Conservation (phyloP, 2,329 filamentous ascomycete genomes). For the Cordyceps cateniannulata region DNA sequence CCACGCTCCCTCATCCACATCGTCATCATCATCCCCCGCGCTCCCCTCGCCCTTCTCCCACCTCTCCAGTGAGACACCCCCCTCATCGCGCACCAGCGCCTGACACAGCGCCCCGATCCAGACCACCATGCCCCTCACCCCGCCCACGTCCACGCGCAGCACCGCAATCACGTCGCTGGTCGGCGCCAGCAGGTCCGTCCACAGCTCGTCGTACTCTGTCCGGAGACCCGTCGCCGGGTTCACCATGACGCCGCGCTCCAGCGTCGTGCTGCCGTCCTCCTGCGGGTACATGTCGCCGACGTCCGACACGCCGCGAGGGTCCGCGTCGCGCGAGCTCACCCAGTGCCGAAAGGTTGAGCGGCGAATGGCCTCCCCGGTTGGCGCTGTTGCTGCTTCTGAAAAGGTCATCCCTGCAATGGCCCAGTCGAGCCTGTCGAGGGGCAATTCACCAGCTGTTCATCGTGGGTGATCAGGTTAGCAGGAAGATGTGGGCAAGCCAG, state of each 20-base stretch:
- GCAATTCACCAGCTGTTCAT: conserved; percentile 9
- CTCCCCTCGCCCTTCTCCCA: conserved; percentile 38
- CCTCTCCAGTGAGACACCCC: conserved; percentile 42
- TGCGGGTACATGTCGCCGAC: conserved; percentile 49
- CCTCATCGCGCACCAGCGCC: conserved; percentile 43
- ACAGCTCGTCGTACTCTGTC: conserved; percentile 60
- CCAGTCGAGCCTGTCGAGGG: conserved; percentile 49
- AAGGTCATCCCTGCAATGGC: conserved; percentile 54
- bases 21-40: neutral
- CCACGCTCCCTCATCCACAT: conserved; percentile 24
- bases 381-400: conserved; percentile 24
- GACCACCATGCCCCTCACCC: conserved; percentile 43
- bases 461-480: neutral
- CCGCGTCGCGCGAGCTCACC: conserved; percentile 46
- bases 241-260: conserved; percentile 55
- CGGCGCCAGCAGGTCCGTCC: conserved; percentile 42
- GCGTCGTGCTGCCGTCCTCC: conserved; percentile 30
- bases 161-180: conserved; percentile 29
- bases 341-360: conserved; percentile 50
- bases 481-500: too few species aligned
- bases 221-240: conserved; percentile 47
- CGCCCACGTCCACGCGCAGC: conserved; percentile 30
- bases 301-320: conserved; percentile 38
- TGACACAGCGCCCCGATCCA: conserved; percentile 50
- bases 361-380: conserved; percentile 20